Conservation (phyloP, 2,329 filamentous ascomycete genomes). For the Ceratocystis colombiana region DNA sequence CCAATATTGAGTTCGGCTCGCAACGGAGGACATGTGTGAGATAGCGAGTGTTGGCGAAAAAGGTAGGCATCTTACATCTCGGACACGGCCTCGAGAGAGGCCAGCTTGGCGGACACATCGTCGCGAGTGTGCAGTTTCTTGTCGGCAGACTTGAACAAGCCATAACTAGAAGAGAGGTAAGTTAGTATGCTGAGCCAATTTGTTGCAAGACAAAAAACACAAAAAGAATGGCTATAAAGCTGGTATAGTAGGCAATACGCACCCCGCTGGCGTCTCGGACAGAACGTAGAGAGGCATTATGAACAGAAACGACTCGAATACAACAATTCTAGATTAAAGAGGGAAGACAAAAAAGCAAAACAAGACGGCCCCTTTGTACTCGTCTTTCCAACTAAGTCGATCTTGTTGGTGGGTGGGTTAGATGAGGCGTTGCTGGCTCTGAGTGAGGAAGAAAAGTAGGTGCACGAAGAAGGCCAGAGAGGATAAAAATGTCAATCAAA, state of each 20-base stretch:
- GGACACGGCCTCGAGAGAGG: slow-evolving; percentile 73
- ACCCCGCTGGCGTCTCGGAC: slow-evolving; percentile 79
- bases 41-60: slow-evolving; percentile 28
- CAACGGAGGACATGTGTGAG: not conserved
- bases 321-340: slow-evolving; percentile 12
- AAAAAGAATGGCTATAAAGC: not conserved
- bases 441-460: slow-evolving; percentile 20
- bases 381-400: slow-evolving; percentile 22
- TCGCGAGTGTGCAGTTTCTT: slow-evolving; percentile 94
- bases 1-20: slow-evolving; percentile 8
- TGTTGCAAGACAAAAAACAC: slow-evolving; percentile 10
- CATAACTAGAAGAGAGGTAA: slow-evolving; percentile 55
- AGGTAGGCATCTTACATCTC: slow-evolving; percentile 54
- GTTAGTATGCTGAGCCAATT: slow-evolving; percentile 18
- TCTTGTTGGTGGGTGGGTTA: slow-evolving; percentile 21
- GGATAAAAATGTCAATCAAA: slow-evolving; percentile 25
- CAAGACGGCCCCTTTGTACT: slow-evolving; percentile 15
- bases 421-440: slow-evolving; percentile 19
- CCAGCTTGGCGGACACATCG: slow-evolving; percentile 63
- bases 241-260: slow-evolving; percentile 33
- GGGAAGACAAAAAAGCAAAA: slow-evolving; percentile 17
- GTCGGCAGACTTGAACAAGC: slow-evolving; percentile 95
- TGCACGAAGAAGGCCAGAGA: slow-evolving; percentile 23
- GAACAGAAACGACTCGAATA: slow-evolving; percentile 14
- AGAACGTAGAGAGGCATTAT: slow-evolving; percentile 66